Conservation (phyloP, 805 yeast genomes). For the Tetrapisispora phaffii region DNA sequence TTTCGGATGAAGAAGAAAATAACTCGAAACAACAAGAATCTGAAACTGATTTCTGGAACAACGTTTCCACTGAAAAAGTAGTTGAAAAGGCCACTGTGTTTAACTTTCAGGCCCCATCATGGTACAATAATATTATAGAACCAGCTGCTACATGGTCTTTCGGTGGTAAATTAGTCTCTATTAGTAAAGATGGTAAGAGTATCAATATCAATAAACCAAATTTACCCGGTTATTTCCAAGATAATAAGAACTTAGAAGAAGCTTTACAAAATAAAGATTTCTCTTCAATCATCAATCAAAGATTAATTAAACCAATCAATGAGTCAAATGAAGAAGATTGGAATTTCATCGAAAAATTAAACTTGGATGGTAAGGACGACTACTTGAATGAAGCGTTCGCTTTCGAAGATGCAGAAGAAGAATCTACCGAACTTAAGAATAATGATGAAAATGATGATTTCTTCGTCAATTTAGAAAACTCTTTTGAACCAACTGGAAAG, state of each 20-base stretch:
- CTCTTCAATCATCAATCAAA: conserved; percentile 44
- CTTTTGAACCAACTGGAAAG: conserved; percentile 41
- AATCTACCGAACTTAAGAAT: conserved; percentile 8
- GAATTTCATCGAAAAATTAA: conserved; percentile 46
- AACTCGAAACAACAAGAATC: conserved; percentile 26
- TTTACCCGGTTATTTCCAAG: conserved; percentile 28
- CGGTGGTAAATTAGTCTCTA: conserved; percentile 77
- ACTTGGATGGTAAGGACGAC: conserved; percentile 40
- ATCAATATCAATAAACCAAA: conserved; percentile 32
- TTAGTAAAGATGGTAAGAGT: conserved; percentile 35
- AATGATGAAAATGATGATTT: conserved; percentile 28
- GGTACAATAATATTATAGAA: conserved; percentile 63
- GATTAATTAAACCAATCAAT: conserved; percentile 34
- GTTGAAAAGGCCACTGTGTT: conserved; percentile 63
- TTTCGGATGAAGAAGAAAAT: conserved; percentile 21
- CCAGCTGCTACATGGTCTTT: conserved; percentile 74
- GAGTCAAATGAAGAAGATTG: conserved; percentile 49
- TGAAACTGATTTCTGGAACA: conserved; percentile 82
- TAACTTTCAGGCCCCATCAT: conserved; percentile 70
- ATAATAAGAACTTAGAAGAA: conserved; percentile 36
- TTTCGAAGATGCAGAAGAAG: conserved; percentile 27
- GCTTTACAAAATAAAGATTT: conserved; percentile 53
- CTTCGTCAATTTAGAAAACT: conserved; percentile 29
- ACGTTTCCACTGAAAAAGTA: conserved; percentile 55
- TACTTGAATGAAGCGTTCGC: conserved; percentile 40